Evolutionary conservation across 2,329 filamentous ascomycete species (phyloP), one percentile per base, ranked within the genome.

Genomic region (Colletotrichum coccodes): DNA sequence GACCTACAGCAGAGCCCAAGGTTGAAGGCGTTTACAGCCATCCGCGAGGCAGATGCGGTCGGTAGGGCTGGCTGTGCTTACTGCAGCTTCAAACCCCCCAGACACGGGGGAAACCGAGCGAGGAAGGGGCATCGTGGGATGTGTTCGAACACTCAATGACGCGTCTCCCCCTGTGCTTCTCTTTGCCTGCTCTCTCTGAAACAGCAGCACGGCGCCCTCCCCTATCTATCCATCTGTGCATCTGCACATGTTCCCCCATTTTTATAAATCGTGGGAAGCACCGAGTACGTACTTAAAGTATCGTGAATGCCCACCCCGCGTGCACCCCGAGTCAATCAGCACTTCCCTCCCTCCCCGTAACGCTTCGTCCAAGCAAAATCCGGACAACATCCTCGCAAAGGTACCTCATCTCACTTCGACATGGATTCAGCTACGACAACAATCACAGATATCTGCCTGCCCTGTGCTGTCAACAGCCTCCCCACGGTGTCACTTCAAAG

Each of bases 111-210:
- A 64, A 64, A 53, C 64, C 65, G 53, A 64, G 16, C n/a, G 53
- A 59, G 61, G 61, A 65, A 65, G 60, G 61, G 61, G 54, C 66
- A 69, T 66, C 66, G 66, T 69, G 61, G 61, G 61, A 66, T 69
- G 32, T 68, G 61, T 66, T 69, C 66, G 66, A 69, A 69, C 66
- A 66, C 54, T 64, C 64, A 52, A 66, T 69, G 66, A 69, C 66
- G 66, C 66, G 56, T 32, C 28, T 32, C 32, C 12, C 47, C 18
- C 23, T 8, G 16, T 21, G 32, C 34, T 21, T 11, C 32, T n/a
- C 23, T 50, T 36, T 44, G 49, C 54, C 40, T 54, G 16, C 36
- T 50, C 21, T 30, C 23, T 60, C 47, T 49, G 54, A 65, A 68
- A 68, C 54, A 28, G n/a, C 28, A 34, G 21, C 28, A 58, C 21